These are phyloP conservation scores for Vigna radiata DNA, from an alignment of 306 rosid genomes.

Conservation along the genomic window DNA sequence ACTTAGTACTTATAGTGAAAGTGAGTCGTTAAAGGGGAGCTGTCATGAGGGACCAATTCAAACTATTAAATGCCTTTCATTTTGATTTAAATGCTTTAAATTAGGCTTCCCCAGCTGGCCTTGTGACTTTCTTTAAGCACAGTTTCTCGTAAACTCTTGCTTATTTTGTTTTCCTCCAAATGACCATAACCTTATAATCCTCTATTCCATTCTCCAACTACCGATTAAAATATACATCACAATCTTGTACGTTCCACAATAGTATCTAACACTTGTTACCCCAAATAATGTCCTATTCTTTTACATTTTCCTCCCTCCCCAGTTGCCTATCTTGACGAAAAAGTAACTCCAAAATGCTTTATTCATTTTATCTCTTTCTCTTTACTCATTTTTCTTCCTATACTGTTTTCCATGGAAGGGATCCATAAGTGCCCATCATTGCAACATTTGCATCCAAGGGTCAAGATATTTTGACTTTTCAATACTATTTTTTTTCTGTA, in stretches of 20 bases:
- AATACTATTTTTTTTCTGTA: slow-evolving; percentile 9
- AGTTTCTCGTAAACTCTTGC: not conserved
- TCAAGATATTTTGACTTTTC: slow-evolving; percentile 39
- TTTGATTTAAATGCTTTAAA: slow-evolving; percentile 40
- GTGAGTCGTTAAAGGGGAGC: slow-evolving; percentile 71
- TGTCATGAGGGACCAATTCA: slow-evolving; percentile 67
- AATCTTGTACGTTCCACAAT: too few relatives aligned
- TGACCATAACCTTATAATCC: slow-evolving; percentile 30
- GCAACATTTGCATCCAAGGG: slow-evolving; percentile 41
- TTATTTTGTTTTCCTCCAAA: slow-evolving; percentile 44
- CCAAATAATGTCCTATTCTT: too few relatives aligned
- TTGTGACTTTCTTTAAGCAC: slow-evolving; percentile 29
- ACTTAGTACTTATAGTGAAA: slow-evolving; percentile 54
- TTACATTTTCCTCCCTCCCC: not conserved
- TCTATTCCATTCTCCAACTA: slow-evolving; percentile 48
- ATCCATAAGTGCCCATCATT: slow-evolving; percentile 34
- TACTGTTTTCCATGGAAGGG: slow-evolving; percentile 22
- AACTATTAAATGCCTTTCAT: slow-evolving; percentile 42
- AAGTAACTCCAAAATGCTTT: slow-evolving; percentile 52
- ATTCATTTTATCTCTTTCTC: not conserved
- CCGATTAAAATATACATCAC: slow-evolving; percentile 16
- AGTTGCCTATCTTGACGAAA: slow-evolving; percentile 57
- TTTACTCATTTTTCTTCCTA: not conserved
- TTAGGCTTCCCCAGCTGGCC: slow-evolving; percentile 63
- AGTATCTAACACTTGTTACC: too few relatives aligned